Conservation (phyloP, 805 yeast species). For the Starmerella stigmatis region DNA sequence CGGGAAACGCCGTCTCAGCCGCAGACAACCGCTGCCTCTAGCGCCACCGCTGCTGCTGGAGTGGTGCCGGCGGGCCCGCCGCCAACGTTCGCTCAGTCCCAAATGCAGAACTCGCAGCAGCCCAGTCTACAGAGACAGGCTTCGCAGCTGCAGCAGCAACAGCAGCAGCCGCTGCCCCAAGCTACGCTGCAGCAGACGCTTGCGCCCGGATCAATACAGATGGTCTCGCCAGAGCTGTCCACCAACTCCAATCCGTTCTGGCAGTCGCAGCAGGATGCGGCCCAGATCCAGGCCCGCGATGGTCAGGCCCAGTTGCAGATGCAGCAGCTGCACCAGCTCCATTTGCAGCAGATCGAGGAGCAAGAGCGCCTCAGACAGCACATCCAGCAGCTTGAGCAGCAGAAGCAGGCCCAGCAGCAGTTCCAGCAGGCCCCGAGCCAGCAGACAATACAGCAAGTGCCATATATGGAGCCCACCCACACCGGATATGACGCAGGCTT, state of each 20-base stretch:
- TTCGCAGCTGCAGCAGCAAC: constrained; percentile 1
- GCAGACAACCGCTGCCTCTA: background rate
- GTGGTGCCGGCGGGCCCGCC: background rate
- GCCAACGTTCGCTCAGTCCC: background rate
- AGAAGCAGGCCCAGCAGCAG: constrained; percentile 19
- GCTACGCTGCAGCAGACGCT: constrained; percentile 11
- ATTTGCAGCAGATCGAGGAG: constrained; percentile 24
- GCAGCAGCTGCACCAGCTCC: constrained; percentile 28
- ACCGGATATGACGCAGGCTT: constrained; percentile 15
- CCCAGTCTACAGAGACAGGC: constrained; percentile 9
- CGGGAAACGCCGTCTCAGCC: background rate
- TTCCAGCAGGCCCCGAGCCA: constrained; percentile 17
- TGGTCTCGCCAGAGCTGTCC: constrained; percentile 8
- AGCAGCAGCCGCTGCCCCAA: constrained; percentile 9
- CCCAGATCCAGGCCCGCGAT: constrained; percentile 23
- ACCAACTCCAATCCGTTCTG: constrained; percentile 20
- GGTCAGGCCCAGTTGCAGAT: constrained; percentile 26
- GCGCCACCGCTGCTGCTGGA: background rate
- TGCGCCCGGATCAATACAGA: constrained; percentile 9
- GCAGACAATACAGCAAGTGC: constrained; percentile 9
- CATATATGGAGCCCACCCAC: constrained; percentile 19
- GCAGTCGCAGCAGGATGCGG: constrained; percentile 22
- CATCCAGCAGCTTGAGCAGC: constrained; percentile 22
- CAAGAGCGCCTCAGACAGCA: constrained; percentile 25
- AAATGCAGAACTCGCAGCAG: constrained; percentile 7